Conservation (phyloP, 2,329 filamentous ascomycete genomes). For the Aspergillus sp. region DNA sequence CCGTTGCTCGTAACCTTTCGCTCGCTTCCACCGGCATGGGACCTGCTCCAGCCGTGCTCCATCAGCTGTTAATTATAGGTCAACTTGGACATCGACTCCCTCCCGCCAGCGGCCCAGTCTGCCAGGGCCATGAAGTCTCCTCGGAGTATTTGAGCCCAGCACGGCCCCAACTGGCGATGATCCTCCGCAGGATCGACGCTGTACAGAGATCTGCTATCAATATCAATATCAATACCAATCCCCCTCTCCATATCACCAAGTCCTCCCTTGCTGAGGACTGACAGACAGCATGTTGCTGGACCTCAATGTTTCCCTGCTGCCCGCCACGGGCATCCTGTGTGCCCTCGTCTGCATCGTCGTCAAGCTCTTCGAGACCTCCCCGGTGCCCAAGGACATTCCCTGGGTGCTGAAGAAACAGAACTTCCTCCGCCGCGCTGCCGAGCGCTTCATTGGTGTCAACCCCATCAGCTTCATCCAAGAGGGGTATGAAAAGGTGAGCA, state of each 20-base stretch:
- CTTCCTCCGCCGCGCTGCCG: slow-evolving; percentile 11
- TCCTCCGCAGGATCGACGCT: slow-evolving; percentile 4
- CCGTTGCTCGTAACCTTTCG: background rate
- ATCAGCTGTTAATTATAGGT: background rate
- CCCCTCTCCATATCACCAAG: too few relatives aligned
- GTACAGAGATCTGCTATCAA: slow-evolving; percentile 1
- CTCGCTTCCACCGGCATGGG: background rate
- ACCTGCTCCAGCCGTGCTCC: background rate
- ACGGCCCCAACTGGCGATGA: slow-evolving; percentile 7
- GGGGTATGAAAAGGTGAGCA: slow-evolving; percentile 12
- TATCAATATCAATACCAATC: too few relatives aligned
- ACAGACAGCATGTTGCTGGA: slow-evolving; percentile 11
- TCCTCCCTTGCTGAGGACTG: background rate
- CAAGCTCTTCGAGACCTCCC: slow-evolving; percentile 16
- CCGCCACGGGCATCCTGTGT: slow-evolving; percentile 1
- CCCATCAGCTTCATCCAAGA: slow-evolving; percentile 15
- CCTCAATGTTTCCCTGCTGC: background rate
- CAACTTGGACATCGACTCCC: background rate
- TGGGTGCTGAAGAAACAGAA: slow-evolving; percentile 13
- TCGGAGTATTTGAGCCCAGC: slow-evolving; percentile 6
- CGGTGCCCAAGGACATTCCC: slow-evolving; percentile 12
- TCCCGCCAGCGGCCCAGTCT: too few relatives aligned
- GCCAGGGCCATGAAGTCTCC: background rate
- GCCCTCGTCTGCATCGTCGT: slow-evolving; percentile 11
- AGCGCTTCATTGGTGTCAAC: slow-evolving; percentile 15